A percentile compares a stretch with the other conserved stretches of the same genome.
phyloP scores from a whole-genome alignment of 768 basidiomycete species.

The Mycena galopus region DNA sequence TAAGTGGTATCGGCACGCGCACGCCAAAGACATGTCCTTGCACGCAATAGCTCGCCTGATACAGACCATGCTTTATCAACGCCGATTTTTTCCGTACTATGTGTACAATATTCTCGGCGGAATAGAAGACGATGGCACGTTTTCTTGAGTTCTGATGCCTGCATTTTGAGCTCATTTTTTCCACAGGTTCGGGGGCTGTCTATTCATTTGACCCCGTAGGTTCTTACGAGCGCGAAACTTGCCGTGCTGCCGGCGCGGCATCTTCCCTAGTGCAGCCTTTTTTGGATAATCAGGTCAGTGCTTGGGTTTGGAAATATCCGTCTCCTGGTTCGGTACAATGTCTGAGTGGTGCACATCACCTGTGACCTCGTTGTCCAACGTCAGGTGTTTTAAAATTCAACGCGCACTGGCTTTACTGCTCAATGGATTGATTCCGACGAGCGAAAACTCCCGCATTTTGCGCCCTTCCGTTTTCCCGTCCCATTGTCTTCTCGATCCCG shows the following conservation, averaged over 20 bases:
- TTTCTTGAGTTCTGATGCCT: neutral
- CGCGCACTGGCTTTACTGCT: neutral
- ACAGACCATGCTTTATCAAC: constrained; percentile 96
- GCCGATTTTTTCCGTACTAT: constrained; percentile 98
- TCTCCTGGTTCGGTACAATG: neutral
- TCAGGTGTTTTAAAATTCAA: neutral
- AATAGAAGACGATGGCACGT: constrained; percentile 95
- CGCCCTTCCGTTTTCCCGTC: neutral
- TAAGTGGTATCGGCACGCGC: constrained; percentile 98
- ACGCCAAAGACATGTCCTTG: constrained; percentile 96
- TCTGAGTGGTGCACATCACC: neutral
- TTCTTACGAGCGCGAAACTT: constrained; percentile 96
- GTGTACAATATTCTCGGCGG: constrained; percentile 97
- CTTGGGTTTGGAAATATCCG: neutral
- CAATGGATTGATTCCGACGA: neutral
- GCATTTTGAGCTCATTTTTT: constrained; percentile 15
- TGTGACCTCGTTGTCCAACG: constrained; percentile 1
- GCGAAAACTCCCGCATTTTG: neutral
- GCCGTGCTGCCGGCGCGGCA: constrained; percentile 95
- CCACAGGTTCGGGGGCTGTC: constrained; percentile 95
- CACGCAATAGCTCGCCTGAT: constrained; percentile 95
- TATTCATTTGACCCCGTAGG: constrained; percentile 99
- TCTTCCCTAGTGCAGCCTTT: constrained; percentile 95
- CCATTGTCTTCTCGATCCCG: neutral
- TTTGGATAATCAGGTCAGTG: constrained; percentile 91